phyloP scores from a whole-genome alignment of 352 stramenopile genomes.

The Phytophthora europaea region DNA sequence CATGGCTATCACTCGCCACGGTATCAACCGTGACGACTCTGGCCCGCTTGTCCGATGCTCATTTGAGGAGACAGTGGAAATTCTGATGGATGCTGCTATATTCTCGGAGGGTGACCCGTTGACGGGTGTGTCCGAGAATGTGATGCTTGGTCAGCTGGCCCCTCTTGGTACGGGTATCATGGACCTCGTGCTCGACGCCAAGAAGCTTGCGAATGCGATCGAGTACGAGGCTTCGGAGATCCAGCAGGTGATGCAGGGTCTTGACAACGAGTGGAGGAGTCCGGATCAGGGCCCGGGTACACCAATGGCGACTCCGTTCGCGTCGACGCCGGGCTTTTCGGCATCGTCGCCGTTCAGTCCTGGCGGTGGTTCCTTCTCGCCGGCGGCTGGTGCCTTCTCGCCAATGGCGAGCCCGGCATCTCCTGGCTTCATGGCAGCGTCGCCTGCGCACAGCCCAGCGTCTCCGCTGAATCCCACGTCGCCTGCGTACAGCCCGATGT shows the following conservation, averaged over 20 bases:
- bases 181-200: constrained; percentile 98
- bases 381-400: constrained; percentile 86
- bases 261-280: constrained; percentile 94
- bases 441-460: constrained; percentile 78
- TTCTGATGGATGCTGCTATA: constrained; percentile 99
- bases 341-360: constrained; percentile 91
- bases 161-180: constrained; percentile 97
- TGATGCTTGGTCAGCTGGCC: constrained; percentile 98
- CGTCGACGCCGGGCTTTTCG: constrained; percentile 87
- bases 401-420: constrained; percentile 86
- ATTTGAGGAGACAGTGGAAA: constrained; percentile 99
- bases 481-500: constrained; percentile 91
- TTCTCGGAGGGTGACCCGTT: constrained; percentile 98
- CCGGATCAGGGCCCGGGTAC: constrained; percentile 80
- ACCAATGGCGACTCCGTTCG: constrained; percentile 89
- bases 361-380: constrained; percentile 90
- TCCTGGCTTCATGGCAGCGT: constrained; percentile 80
- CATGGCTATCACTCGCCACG: constrained; percentile 98
- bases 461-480: constrained; percentile 80
- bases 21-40: constrained; percentile 99
- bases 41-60: constrained; percentile 98
- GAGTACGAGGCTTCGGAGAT: constrained; percentile 96
- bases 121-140: constrained; percentile 98
- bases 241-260: constrained; percentile 89
- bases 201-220: constrained; percentile 98